phyloP scores from a whole-genome alignment of 345 rosid genomes.

The Chamaenerion angustifolium region DNA sequence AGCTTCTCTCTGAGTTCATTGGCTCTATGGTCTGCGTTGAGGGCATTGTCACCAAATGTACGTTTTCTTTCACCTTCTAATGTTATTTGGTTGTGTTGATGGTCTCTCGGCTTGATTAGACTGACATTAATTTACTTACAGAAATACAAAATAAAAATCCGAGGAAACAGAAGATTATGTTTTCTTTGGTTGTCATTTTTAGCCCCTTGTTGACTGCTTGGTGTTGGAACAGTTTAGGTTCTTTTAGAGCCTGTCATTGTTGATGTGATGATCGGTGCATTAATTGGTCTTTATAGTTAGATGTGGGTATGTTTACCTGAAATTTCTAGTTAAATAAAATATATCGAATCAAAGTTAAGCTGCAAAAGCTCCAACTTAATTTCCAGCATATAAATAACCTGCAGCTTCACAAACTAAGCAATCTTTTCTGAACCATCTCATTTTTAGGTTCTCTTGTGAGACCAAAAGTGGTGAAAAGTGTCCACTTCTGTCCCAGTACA shows the following conservation, averaged over 20 bases:
- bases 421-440: not conserved
- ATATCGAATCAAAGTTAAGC: no score
- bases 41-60: conserved; percentile 96
- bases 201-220: no score
- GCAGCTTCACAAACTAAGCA: no score
- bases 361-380: no score
- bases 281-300: not conserved
- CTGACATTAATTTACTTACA: not conserved
- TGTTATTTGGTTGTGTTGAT: not conserved
- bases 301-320: no score
- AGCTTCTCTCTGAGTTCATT: conserved; percentile 80
- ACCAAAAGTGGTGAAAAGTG: conserved; percentile 96
- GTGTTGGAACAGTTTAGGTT: no score
- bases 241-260: no score
- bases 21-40: conserved; percentile 95
- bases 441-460: conserved; percentile 91
- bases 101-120: no score
- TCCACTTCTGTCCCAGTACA: conserved; percentile 81
- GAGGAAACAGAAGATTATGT: no score
- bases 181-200: no score
- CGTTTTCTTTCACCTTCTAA: not conserved
- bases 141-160: not conserved
- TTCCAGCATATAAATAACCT: no score
- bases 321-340: no score
- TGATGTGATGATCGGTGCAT: not conserved